A percentile compares a stretch with the other conserved stretches of the same genome.
These are phyloP conservation scores for Candida dajiaensis DNA, from an alignment of 805 yeast species.

Conservation along the genomic window DNA sequence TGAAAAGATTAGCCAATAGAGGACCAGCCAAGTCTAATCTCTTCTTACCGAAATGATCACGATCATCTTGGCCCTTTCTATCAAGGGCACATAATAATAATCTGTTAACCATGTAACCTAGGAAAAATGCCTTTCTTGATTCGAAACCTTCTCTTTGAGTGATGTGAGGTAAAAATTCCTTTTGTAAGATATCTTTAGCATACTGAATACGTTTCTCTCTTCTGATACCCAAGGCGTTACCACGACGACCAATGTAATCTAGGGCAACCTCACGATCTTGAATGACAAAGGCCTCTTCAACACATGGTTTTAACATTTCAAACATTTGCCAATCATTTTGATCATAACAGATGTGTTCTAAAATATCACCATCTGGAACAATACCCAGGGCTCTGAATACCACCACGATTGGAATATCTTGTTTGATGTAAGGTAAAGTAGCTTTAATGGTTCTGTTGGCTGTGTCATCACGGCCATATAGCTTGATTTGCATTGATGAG, in stretches of 20 bases:
- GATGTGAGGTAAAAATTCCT: constrained; percentile 94
- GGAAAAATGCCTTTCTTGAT: constrained; percentile 91
- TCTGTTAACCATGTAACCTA: constrained; percentile 97
- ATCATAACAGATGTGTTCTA: constrained; percentile 97
- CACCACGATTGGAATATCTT: constrained; percentile 94
- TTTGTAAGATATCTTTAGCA: constrained; percentile 93
- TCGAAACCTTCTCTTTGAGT: constrained; percentile 97
- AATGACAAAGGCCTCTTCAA: constrained; percentile 96
- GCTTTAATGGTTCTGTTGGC: constrained; percentile 89
- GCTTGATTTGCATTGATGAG: constrained; percentile 88
- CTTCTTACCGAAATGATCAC: constrained; percentile 99
- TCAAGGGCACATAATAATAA: constrained; percentile 91
- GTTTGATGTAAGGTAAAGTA: constrained; percentile 91
- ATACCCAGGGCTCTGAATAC: constrained; percentile 98
- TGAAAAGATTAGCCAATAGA: constrained; percentile 87
- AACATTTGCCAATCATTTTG: constrained; percentile 99
- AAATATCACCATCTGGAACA: constrained; percentile 97
- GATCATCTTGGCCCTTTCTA: constrained; percentile 96
- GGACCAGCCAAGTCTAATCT: constrained; percentile 99
- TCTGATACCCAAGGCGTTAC: constrained; percentile 92
- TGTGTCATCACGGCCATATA: constrained; percentile 75
- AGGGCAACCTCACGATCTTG: constrained; percentile 98
- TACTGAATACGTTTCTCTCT: constrained; percentile 97
- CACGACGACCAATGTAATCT: constrained; percentile 98
- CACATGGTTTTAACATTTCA: constrained; percentile 98